Base-by-base conservation (phyloP, 2,329 filamentous ascomycete species). In the Alternaria postmessia region DNA sequence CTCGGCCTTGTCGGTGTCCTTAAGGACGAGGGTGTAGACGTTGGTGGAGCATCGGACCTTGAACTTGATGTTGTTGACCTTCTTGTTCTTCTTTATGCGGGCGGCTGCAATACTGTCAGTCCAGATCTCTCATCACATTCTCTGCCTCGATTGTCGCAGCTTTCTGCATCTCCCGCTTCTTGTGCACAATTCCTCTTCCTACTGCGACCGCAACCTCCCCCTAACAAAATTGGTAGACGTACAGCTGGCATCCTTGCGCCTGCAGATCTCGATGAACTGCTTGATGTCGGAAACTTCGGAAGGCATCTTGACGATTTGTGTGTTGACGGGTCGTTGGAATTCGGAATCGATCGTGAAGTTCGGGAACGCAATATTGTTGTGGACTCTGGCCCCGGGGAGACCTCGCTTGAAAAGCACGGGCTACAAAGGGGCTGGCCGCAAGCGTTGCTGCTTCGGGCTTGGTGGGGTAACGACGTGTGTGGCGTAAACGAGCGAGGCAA, bases 231-330 rank as follows among this genome's bases (percentile, higher is more conserved):
- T 55, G 52, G 64, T 54, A 58, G 53, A 94, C 93, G 80, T 92
- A 99, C 95, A 97, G 82, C 92, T 96, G 83, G 95, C 95, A 90
- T 99, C 96, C 88, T 97, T 96, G 84, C 95, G 92, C 85, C 94
- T 91, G 90, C 92, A 97, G 89, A 99, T 97, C 91, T 98, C 95
- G 84, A 99, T 96, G 92, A 99, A 99, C 89, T 97, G 83, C 82
- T 99, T 98, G 89, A 98, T 98, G 83, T 98, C 95, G 82, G 89
- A 92, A 84, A 97, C 91, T 92, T 98, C 93, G 81, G 89, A 88
- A 90, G 95, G 94, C 95, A 99, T 99, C 84, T 86, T 96, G 92
- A 84, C 85, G 84, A 86, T 47, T 42, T 55, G 62, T 82, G 72
- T 80, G 68, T 64, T 68, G 66, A 64, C 63, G 61, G 64, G 62